A percentile compares a stretch with the other conserved stretches of the same genome.
Conservation (phyloP, 2,329 filamentous ascomycete species). For the Colletotrichum cuscutae region DNA sequence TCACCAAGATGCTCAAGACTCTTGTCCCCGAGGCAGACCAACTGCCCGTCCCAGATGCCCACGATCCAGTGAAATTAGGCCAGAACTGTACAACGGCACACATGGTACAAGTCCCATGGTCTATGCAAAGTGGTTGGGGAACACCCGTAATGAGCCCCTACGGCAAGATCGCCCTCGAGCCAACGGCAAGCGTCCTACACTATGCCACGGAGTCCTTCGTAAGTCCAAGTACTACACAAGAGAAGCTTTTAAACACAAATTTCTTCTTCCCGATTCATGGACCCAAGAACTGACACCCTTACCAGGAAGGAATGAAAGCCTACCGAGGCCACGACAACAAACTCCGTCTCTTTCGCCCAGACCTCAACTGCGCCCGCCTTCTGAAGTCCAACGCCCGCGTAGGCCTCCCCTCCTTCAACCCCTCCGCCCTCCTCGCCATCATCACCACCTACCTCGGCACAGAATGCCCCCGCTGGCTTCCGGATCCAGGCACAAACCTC, state of each 20-base stretch:
- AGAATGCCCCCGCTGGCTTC: constrained; percentile 70
- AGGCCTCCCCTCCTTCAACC: constrained; percentile 72
- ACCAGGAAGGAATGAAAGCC: constrained; percentile 72
- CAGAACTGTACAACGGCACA: constrained; percentile 60
- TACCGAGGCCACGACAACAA: constrained; percentile 76
- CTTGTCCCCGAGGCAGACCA: constrained; percentile 45
- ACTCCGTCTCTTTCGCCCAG: constrained; percentile 73
- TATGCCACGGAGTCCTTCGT: constrained; percentile 81
- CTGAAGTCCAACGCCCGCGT: constrained; percentile 62
- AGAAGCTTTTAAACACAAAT: too few species aligned
- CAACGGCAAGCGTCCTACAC: constrained; percentile 76
- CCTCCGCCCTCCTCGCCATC: constrained; percentile 70
- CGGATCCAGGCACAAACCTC: constrained; percentile 66
- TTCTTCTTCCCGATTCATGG: too few species aligned
- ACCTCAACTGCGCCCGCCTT: constrained; percentile 69
- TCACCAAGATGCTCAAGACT: constrained; percentile 72
- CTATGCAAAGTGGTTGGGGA: constrained; percentile 68
- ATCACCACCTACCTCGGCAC: constrained; percentile 67
- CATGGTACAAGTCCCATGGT: constrained; percentile 76
- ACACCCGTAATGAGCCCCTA: constrained; percentile 73
- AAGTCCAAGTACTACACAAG: not conserved
- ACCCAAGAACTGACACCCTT: too few species aligned
- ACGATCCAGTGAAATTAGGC: not conserved
- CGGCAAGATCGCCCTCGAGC: constrained; percentile 73
- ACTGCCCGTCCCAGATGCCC: not conserved